These are phyloP conservation scores for Aleurites moluccanus DNA, from an alignment of 441 rosid genomes.

Conservation along the genomic window DNA sequence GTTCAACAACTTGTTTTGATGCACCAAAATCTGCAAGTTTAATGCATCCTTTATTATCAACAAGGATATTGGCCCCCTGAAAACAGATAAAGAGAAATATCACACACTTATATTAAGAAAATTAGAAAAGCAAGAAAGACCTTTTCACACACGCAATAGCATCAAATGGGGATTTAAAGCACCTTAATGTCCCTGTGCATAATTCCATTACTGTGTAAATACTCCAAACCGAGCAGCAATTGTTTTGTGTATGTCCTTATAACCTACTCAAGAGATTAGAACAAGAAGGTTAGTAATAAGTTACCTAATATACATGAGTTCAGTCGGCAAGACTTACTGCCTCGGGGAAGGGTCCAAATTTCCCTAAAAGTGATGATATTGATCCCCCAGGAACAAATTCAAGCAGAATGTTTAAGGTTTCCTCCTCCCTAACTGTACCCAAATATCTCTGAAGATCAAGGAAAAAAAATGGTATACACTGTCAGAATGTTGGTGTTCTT, in stretches of 20 bases:
- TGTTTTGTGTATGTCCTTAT: conserved; percentile 75
- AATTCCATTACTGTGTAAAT: conserved; percentile 85
- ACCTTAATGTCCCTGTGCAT: conserved; percentile 99
- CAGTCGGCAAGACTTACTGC: conserved; percentile 56
- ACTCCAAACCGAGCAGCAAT: conserved; percentile 79
- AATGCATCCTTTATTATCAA: conserved; percentile 96
- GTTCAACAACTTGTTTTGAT: conserved; percentile 93
- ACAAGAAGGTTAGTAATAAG: conserved; percentile 21
- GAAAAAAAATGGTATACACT: not conserved
- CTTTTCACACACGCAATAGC: conserved; percentile 1
- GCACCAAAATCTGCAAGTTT: conserved; percentile 99
- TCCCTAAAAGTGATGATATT: conserved; percentile 89
- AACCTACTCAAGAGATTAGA: conserved; percentile 50
- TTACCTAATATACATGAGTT: conserved; percentile 1
- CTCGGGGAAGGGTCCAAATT: conserved; percentile 95
- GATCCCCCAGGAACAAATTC: conserved; percentile 98
- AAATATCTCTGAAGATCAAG: conserved; percentile 67
- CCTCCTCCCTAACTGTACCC: conserved; percentile 92
- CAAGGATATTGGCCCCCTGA: conserved; percentile 97
- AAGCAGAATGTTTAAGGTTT: conserved; percentile 73
- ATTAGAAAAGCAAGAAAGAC: conserved; percentile 14
- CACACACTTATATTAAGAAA: conserved; percentile 9
- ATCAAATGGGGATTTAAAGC: conserved; percentile 17
- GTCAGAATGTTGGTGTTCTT: conserved; percentile 7
- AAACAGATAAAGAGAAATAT: conserved; percentile 25